These are phyloP conservation scores for Silene conica DNA, from an alignment of 148 eudicot species.

Conservation along the genomic window DNA sequence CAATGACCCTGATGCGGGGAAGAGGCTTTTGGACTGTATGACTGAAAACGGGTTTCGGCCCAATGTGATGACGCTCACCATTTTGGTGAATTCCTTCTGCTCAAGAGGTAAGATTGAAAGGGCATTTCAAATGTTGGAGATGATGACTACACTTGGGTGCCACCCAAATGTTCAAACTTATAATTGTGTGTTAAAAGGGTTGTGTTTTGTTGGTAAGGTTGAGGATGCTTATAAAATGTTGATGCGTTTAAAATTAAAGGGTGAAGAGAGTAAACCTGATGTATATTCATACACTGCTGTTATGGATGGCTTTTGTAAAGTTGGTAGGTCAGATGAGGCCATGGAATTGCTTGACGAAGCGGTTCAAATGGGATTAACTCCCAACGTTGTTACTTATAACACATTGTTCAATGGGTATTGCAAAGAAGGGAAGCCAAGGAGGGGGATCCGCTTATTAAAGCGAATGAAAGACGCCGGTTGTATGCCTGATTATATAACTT, in stretches of 20 bases:
- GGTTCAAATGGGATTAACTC: conserved; percentile 46
- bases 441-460: conserved; percentile 55
- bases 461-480: conserved; percentile 59
- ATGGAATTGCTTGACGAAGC: conserved; percentile 70
- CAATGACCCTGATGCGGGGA: conserved; percentile 50
- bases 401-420: conserved; percentile 70
- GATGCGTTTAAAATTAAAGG: conserved; percentile 41
- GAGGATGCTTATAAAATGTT: conserved; percentile 69
- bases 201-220: conserved; percentile 77
- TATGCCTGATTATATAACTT: conserved; percentile 61
- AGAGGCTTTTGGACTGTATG: conserved; percentile 41
- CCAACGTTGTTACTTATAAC: conserved; percentile 59
- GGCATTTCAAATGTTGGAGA: conserved; percentile 56
- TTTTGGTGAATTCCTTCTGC: conserved; percentile 59
- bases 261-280: conserved; percentile 32
- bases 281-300: conserved; percentile 62
- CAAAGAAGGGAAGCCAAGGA: conserved; percentile 78
- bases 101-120: conserved; percentile 46
- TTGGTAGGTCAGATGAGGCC: conserved; percentile 81
- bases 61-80: conserved; percentile 50
- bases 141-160: conserved; percentile 42
- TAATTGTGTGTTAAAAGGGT: conserved; percentile 74
- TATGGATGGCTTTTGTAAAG: conserved; percentile 94
- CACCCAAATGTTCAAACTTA: conserved; percentile 65
- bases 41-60: conserved; percentile 48